Evolutionary conservation across 106 monocot species (phyloP), one percentile per base, ranked within the genome.

Genomic region (Cymbidium sinense): DNA sequence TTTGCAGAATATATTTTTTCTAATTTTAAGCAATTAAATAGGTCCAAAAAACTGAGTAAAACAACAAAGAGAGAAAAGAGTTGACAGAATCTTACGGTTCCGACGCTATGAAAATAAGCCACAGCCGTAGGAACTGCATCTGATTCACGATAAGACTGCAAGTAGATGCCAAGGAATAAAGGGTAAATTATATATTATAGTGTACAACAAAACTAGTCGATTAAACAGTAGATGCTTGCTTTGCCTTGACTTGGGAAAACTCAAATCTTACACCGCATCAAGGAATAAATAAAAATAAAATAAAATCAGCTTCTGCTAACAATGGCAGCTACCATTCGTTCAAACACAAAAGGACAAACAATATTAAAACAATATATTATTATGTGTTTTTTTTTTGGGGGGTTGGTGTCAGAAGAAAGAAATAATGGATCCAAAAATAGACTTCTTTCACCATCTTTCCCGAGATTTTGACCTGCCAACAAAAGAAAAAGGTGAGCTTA

Each of bases 391-490:
- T 25, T 58, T 58, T 23, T 4, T n/a, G 58, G 58, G 19, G 13
- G 19, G 19, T 17, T 15, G 11, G 11, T 23, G n/a, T 47, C 74
- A 74, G 44, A 27, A 44, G 27, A 74, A 17, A 74, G 12, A 44
- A 74, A 74, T 72, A 39, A 37, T 72, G 20, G 37, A 39, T 72
- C 37, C 35, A 19, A 43, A 41, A 19, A 12, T 7, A 31, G 37
- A 21, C 71, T 37, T 37, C 37, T 47, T 39, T 74, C 74, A 74
- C 74, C 74, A 74, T 28, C 74, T 74, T 43, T 74, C 74, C 28
- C 74, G 41, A 74, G 74, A 74, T 74, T 44, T 74, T 72, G 71
- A 8, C 74, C 74, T 74, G 74, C 44, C 7, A n/a, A n/a, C n/a
- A n/a, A n/a, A 35, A 70, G 23, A 69, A 34, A 20, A 28, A 74